phyloP scores from a whole-genome alignment of 2,329 filamentous ascomycete species.

The Ceratocystis eucalypticola region DNA sequence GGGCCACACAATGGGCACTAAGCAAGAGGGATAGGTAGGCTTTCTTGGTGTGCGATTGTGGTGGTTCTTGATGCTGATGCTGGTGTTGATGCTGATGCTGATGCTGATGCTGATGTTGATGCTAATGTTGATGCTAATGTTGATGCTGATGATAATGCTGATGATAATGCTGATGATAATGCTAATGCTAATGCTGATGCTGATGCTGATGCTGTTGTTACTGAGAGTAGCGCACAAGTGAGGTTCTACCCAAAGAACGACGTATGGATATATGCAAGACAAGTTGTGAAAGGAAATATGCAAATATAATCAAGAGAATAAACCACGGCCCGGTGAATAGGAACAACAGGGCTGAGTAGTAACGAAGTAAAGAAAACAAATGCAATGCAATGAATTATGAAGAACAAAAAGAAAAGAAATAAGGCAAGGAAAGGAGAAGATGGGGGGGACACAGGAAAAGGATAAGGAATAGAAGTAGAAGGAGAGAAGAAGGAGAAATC shows the following conservation, averaged over 20 bases:
- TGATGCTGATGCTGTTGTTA: neutral
- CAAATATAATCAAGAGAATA: conserved; percentile 8
- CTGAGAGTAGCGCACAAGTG: neutral
- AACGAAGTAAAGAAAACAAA: neutral
- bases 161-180: neutral
- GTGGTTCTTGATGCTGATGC: neutral
- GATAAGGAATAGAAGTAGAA: neutral
- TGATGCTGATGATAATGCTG: neutral
- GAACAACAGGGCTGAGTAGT: neutral
- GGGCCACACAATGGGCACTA: neutral
- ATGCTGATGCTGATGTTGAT: neutral
- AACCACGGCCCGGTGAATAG: neutral
- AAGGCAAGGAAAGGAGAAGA: conserved; percentile 1
- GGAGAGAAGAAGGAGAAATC: neutral
- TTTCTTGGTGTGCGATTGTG: neutral
- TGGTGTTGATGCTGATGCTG: neutral
- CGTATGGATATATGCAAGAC: neutral
- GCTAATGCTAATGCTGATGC: neutral
- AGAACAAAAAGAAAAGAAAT: conserved; percentile 1
- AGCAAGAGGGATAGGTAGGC: neutral
- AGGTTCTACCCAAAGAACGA: neutral
- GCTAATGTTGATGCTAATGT: neutral
- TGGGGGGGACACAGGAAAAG: neutral
- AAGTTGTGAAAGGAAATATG: neutral
- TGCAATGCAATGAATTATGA: neutral